These are phyloP conservation scores for Chenopodium album DNA, from an alignment of 148 eudicot genomes.

Conservation along the genomic window DNA sequence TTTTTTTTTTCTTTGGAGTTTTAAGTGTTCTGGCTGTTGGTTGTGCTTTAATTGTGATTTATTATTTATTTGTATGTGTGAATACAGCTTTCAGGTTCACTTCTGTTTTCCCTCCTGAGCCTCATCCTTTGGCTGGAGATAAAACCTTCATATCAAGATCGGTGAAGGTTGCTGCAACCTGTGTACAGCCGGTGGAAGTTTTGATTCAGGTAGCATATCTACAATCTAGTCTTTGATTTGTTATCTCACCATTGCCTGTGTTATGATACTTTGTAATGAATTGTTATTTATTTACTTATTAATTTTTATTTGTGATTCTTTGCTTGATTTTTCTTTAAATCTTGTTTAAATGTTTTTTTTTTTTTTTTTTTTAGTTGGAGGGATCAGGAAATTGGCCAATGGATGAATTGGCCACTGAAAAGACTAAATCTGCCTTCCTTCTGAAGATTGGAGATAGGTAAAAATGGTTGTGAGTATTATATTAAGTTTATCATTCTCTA, in stretches of 20 bases:
- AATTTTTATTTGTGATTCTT: background rate
- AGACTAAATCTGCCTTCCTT: conserved; percentile 90
- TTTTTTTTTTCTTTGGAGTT: background rate
- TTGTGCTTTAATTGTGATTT: background rate
- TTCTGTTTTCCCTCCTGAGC: conserved; percentile 78
- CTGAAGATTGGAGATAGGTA: conserved; percentile 91
- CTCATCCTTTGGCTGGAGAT: conserved; percentile 71
- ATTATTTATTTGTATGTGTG: conserved; percentile 16
- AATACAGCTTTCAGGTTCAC: conserved; percentile 86
- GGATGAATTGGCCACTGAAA: conserved; percentile 86
- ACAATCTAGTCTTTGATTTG: background rate
- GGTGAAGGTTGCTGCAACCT: conserved; percentile 52
- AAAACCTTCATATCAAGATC: conserved; percentile 33
- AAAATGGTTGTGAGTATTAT: conserved; percentile 18
- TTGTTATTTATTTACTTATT: background rate
- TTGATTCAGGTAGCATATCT: conserved; percentile 67
- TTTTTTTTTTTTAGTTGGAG: conserved; percentile 52
- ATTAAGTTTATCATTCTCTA: background rate
- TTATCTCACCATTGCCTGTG: too few relatives aligned
- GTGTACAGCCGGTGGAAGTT: conserved; percentile 79
- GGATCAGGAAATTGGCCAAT: conserved; percentile 99
- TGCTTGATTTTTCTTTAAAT: background rate
- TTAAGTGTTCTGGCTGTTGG: background rate
- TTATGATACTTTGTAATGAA: background rate
- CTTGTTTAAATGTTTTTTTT: conserved; percentile 10